A percentile compares a stretch with the other conserved stretches of the same genome.
Conservation (phyloP, 2,329 filamentous ascomycete species). For the Hypoxylon sp. region DNA sequence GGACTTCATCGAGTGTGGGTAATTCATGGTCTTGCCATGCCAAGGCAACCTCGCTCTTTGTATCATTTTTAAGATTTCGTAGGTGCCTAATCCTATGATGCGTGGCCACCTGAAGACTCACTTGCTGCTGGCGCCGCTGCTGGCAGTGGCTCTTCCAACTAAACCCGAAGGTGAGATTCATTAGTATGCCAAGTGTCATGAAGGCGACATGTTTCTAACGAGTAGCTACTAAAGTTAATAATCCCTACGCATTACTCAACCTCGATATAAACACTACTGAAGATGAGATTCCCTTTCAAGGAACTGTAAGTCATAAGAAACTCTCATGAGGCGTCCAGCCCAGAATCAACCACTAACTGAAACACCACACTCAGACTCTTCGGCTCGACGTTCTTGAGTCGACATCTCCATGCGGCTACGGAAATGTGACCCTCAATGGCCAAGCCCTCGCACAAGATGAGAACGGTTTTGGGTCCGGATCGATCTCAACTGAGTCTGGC, state of each 20-base stretch:
- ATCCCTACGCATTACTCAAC: constrained; percentile 49
- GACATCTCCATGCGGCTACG: constrained; percentile 61
- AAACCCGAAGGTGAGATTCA: constrained; percentile 38
- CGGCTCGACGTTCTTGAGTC: constrained; percentile 63
- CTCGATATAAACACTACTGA: constrained; percentile 45
- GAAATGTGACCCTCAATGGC: constrained; percentile 64
- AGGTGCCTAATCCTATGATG: constrained; percentile 53
- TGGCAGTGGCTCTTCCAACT: constrained; percentile 52
- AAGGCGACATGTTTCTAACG: constrained; percentile 37
- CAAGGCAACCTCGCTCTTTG: constrained; percentile 30
- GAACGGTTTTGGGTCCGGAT: constrained; percentile 60
- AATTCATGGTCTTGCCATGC: constrained; percentile 37
- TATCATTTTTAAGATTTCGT: constrained; percentile 21
- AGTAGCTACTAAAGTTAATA: constrained; percentile 27
- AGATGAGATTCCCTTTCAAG: constrained; percentile 39
- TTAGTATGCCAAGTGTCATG: constrained; percentile 37
- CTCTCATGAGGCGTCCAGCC: not conserved
- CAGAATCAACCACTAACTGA: constrained; percentile 15
- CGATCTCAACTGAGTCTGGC: constrained; percentile 58
- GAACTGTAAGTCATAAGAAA: constrained; percentile 47
- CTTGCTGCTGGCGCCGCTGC: constrained; percentile 56
- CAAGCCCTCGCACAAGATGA: constrained; percentile 59
- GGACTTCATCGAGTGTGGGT: constrained; percentile 25
- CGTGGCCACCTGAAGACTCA: constrained; percentile 55
- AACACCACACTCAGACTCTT: constrained; percentile 51